Evolutionary conservation across 1,284 basidiomycete genomes (phyloP).

Genomic region (Flammula alnicola): DNA sequence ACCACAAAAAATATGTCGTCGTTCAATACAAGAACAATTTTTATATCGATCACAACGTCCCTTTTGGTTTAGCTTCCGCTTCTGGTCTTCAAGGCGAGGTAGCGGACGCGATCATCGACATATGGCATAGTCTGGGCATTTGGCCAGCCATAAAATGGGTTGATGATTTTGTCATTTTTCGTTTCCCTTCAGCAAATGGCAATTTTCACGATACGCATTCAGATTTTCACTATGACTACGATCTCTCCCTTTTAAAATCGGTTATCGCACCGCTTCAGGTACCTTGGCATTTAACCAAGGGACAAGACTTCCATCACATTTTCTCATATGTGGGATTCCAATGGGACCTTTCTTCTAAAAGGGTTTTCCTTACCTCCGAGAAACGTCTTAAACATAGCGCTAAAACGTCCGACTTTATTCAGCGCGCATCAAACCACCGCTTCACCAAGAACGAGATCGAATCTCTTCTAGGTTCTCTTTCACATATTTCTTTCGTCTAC

Average conservation of each 20-base stretch:
- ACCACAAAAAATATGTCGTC: conserved; percentile 11
- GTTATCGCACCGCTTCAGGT: conserved; percentile 23
- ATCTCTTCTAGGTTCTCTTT: conserved; percentile 25
- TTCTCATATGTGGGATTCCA: conserved; percentile 39
- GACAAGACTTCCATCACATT: conserved; percentile 25
- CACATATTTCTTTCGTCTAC: conserved; percentile 32
- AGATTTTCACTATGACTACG: conserved; percentile 10
- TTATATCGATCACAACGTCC: conserved; percentile 23
- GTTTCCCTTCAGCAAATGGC: conserved; percentile 6
- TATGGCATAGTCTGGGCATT: conserved; percentile 20
- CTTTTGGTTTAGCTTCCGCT: conserved; percentile 30
- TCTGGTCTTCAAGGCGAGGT: conserved; percentile 34
- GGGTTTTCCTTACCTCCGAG: conserved; percentile 25
- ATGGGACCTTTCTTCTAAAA: conserved; percentile 33
- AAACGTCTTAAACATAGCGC: conserved; percentile 26
- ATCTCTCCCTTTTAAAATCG: conserved; percentile 14
- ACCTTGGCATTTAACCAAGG: conserved; percentile 31
- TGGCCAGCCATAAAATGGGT: conserved; percentile 37
- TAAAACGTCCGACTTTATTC: neutral
- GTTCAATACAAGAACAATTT: conserved; percentile 15
- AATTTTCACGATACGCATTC: neutral
- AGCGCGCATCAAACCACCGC: neutral
- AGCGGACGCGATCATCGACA: conserved; percentile 30
- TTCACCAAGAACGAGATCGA: neutral
- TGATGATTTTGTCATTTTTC: conserved; percentile 33